Evolutionary conservation across 176 grass and related monocot genomes (phyloP), one percentile per base, ranked within the genome.

Genomic region (Rhynchospora tenuis): DNA sequence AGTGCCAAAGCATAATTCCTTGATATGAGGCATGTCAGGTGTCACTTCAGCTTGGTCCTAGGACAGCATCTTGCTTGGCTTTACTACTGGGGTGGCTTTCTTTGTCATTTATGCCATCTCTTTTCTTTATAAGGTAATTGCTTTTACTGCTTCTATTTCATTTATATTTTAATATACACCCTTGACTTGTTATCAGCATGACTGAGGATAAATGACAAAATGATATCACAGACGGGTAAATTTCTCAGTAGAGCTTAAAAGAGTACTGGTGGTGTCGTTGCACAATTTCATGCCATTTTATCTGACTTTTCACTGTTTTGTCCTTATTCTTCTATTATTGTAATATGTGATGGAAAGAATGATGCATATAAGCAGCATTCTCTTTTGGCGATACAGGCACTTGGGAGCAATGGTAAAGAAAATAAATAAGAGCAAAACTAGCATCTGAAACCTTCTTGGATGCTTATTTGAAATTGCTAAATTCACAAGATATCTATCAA

Each of bases 311-410:
- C 31, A 73, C 77, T 47, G 59, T 79, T 80, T 88, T 91, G 90
- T 77, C 33, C 83, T 77, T 82, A 77, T 88, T 89, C 85, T 88
- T 89, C 85, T 54, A 90, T 89, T 88, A 88, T 89, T 85, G 29
- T 3, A 20, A 45, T 43, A 73, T 50, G 79, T 81, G 79, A 62
- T 31, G 9, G 31, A 81, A 81, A 81, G 58, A 82, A 65, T 48
- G 24, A 63, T 45, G 42, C 47, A 75, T 66, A 66, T 57, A 80
- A 17, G 28, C 24, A 75, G 58, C 1, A 19, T 31, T 69, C 6
- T 43, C 19, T 69, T 77, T 52, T 76, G 45, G 72, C 54, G 72
- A 46, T 72, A 72, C 31, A 61, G 9, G 55, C 77, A 80, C 43
- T 65, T 81, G 79, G 79, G 65, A 52, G 38, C 17, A 19, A 42